These are phyloP conservation scores for Quercus bicolor DNA, from an alignment of 306 rosid genomes.

Conservation along the genomic window DNA sequence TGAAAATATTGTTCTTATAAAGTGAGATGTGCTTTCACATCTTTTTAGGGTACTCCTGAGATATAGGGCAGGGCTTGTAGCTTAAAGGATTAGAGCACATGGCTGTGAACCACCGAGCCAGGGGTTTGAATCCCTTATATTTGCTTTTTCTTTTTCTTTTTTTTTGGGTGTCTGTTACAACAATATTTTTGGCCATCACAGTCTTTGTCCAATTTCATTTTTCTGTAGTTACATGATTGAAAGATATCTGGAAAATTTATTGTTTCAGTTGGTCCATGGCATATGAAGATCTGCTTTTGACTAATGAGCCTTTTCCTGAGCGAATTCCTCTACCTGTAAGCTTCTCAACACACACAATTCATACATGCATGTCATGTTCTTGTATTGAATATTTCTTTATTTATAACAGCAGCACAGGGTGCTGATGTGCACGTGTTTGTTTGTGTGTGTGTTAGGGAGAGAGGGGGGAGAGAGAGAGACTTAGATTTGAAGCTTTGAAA, in stretches of 20 bases:
- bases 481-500: constrained; percentile 5
- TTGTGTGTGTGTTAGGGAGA: neutral
- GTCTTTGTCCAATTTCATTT: constrained; percentile 5
- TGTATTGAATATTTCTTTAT: neutral
- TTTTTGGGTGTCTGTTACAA: neutral
- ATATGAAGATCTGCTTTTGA: constrained; percentile 77
- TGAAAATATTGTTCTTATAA: neutral
- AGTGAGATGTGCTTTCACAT: neutral
- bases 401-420: neutral
- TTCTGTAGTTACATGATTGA: neutral
- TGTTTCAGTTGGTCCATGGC: constrained; percentile 94
- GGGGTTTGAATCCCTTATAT: neutral
- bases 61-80: neutral
- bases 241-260: constrained; percentile 14
- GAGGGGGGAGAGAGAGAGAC: neutral
- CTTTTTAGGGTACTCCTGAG: neutral
- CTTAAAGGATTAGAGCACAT: neutral
- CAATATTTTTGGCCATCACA: neutral
- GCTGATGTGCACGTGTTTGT: neutral
- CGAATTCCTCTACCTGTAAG: constrained; percentile 86
- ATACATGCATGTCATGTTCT: neutral
- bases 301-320: constrained; percentile 69
- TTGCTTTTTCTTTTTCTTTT: neutral
- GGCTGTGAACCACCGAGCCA: neutral
- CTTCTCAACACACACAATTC: constrained; percentile 16